Evolutionary conservation across 345 rosid genomes (phyloP).

Genomic region (Gossypium rotundifolium): DNA sequence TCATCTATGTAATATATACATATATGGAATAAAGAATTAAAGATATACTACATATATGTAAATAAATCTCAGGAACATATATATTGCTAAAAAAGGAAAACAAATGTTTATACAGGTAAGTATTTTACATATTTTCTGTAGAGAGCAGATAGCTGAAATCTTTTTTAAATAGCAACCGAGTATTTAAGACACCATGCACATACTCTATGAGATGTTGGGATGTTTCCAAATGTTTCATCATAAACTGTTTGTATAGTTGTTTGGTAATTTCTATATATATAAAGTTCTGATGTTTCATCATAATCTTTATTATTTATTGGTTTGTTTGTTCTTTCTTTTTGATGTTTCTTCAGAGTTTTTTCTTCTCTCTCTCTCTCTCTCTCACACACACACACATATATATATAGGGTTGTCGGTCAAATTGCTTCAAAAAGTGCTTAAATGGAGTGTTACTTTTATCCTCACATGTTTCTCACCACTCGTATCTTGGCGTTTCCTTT

Average conservation of each 20-base stretch:
- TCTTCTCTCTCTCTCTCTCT: too few species aligned
- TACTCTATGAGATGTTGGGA: neutral
- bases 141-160: neutral
- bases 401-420: too few species aligned
- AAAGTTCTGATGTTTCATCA: too few species aligned
- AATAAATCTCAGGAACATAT: neutral
- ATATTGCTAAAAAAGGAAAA: neutral
- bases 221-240: neutral
- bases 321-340: too few species aligned
- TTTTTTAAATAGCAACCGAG: neutral
- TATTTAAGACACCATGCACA: neutral
- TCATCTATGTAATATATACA: neutral
- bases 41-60: neutral
- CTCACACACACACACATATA: accelerated
- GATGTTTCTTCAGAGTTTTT: too few species aligned
- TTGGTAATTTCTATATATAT: neutral
- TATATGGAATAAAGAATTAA: neutral
- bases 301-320: too few species aligned
- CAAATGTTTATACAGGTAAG: neutral
- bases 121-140: conserved; percentile 4
- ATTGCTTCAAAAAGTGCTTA: too few species aligned
- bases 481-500: too few species aligned
- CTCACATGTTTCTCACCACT: too few species aligned
- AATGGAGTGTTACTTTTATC: too few species aligned
- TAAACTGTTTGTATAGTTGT: neutral